Base-by-base conservation (phyloP, 164 flowering plant genomes). In the Magnolia officinalis region DNA sequence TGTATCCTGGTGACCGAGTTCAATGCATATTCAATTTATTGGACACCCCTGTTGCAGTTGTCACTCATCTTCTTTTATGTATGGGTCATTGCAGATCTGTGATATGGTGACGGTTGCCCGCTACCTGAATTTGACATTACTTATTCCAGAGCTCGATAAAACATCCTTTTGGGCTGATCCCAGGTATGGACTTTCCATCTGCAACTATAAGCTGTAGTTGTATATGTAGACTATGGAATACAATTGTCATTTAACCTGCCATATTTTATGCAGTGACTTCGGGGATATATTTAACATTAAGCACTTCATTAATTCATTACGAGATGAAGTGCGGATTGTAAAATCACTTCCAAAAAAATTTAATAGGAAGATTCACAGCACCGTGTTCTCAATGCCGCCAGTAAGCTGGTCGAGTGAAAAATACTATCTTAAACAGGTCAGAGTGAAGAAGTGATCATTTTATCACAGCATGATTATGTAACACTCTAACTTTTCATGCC, bases 61-160 rank as follows among this genome's bases (percentile, higher is more conserved):
- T 75, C 29, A 37, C 9, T 50, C 45, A 37, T 50, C 52, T 8
- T 23, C 24, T 24, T 23, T 65, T 5, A 20, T 65, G 26, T 65
- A 11, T 65, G 67, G 11, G 20, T 19, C 71, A 26, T 82, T 82
- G 74, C 89, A 95, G 98, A 95, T 95, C 49, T 95, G 98, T 82
- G 98, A 95, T 84, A 95, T 95, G 98, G 98, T 95, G 78, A 83
- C 90, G 10, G 81, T 93, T 82, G 96, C 97, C 20, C 88, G 96
- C 70, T 85, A 87, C 72, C 82, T 95, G 65, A 95, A 95, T 77
- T 88, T 95, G 72, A 95, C 98, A 26, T 81, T 93, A 78, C 84
- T 95, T 72, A 88, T 95, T 81, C 98, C 98, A 24, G 92, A 93
- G 84, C 97, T 95, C 67, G 98, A 95, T 78, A 95, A 93, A 78